Percentiles rank a stretch among this genome's conserved stretches.
These are phyloP conservation scores for Spirogloea muscicola DNA, from an alignment of 139 green algal genomes.

Conservation along the genomic window DNA sequence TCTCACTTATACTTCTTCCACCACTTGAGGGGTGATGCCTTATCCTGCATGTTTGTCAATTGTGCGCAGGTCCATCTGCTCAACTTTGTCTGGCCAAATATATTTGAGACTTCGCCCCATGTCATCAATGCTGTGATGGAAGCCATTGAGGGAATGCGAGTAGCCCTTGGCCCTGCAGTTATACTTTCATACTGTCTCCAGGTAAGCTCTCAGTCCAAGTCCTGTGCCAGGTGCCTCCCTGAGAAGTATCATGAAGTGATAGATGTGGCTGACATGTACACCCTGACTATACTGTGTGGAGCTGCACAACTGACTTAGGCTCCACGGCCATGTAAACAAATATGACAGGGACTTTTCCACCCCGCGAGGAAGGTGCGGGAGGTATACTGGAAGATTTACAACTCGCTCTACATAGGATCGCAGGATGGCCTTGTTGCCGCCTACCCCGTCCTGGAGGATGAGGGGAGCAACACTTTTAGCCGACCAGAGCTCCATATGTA, in stretches of 20 bases:
- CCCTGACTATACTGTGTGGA: too few species aligned
- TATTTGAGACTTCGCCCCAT: conserved; percentile 95
- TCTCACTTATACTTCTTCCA: too few species aligned
- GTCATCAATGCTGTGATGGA: conserved; percentile 86
- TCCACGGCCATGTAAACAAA: too few species aligned
- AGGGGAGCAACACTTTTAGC: conserved; percentile 58
- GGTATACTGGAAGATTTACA: conserved; percentile 97
- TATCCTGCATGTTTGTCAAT: too few species aligned
- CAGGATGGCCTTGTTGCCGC: conserved; percentile 81
- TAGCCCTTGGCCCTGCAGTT: conserved; percentile 77
- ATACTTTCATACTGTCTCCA: conserved; percentile 78
- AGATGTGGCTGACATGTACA: too few species aligned
- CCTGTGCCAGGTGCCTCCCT: neutral
- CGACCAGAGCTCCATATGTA: conserved; percentile 90
- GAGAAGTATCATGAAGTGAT: too few species aligned
- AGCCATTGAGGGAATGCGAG: conserved; percentile 84
- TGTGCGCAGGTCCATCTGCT: conserved; percentile 79
- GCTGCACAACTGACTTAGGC: too few species aligned
- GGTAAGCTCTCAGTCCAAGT: neutral
- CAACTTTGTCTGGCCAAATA: conserved; percentile 98
- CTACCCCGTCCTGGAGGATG: conserved; percentile 62
- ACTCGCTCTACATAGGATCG: conserved; percentile 94
- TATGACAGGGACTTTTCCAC: conserved; percentile 92
- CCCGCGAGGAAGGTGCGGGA: conserved; percentile 88
- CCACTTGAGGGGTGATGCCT: too few species aligned